Conservation (phyloP, 805 yeast genomes). For the Wickerhamomyces bisporus region DNA sequence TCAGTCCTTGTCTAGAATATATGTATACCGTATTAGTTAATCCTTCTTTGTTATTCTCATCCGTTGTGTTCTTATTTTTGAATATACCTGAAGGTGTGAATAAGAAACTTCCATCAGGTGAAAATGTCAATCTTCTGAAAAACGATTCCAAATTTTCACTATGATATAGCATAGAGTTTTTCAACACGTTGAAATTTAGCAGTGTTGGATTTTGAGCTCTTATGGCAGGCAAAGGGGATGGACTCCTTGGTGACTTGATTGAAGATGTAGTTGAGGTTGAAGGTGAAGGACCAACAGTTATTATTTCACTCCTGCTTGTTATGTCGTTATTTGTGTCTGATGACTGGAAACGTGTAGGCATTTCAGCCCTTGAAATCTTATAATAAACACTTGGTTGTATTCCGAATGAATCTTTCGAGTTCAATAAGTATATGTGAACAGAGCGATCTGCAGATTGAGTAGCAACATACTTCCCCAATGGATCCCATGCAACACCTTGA, state of each 20-base stretch:
- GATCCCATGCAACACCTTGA: slow-evolving; percentile 98
- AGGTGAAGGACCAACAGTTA: slow-evolving; percentile 16
- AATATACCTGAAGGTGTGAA: slow-evolving; percentile 74
- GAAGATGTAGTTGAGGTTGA: slow-evolving; percentile 28
- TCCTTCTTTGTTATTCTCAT: slow-evolving; percentile 30
- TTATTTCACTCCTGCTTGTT: background rate
- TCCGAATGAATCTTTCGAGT: slow-evolving; percentile 19
- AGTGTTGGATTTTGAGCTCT: slow-evolving; percentile 22
- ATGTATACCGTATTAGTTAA: slow-evolving; percentile 69
- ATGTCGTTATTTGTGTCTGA: background rate
- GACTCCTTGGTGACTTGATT: slow-evolving; percentile 21
- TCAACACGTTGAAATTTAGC: slow-evolving; percentile 22
- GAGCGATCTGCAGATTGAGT: slow-evolving; percentile 90
- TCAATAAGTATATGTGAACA: slow-evolving; percentile 60
- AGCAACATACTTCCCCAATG: slow-evolving; percentile 66
- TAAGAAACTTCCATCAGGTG: slow-evolving; percentile 84
- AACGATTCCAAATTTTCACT: slow-evolving; percentile 87
- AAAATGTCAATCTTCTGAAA: slow-evolving; percentile 78
- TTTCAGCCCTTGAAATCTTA: slow-evolving; percentile 53
- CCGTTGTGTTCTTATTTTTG: slow-evolving; percentile 25
- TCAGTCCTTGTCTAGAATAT: slow-evolving; percentile 65
- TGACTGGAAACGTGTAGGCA: slow-evolving; percentile 34
- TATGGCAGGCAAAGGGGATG: slow-evolving; percentile 42
- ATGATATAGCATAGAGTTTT: slow-evolving; percentile 55
- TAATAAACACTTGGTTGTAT: slow-evolving; percentile 38